Evolutionary conservation across 2,329 filamentous ascomycete species (phyloP).

Genomic region (Herpotrichia juniperi): DNA sequence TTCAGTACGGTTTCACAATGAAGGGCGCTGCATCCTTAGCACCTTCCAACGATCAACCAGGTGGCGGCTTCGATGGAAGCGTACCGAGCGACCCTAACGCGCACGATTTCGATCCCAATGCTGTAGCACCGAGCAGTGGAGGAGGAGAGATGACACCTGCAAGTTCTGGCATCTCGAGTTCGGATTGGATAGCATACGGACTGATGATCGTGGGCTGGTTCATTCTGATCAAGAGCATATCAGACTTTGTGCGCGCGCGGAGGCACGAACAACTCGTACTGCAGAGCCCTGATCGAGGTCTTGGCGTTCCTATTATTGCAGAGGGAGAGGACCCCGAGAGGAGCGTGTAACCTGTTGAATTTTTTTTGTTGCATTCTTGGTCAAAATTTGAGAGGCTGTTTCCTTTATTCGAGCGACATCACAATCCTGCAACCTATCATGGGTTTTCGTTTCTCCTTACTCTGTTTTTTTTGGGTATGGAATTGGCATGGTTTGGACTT

Average conservation of each 20-base stretch:
- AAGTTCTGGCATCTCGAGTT: conserved; percentile 67
- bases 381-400: background rate
- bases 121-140: conserved; percentile 56
- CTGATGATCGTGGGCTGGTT: conserved; percentile 99
- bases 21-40: conserved; percentile 60
- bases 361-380: conserved; percentile 1
- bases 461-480: background rate
- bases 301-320: conserved; percentile 84
- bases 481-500: background rate
- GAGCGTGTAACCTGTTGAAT: conserved; percentile 40
- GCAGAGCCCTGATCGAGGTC: conserved; percentile 87
- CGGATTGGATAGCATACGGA: conserved; percentile 88
- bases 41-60: conserved; percentile 51
- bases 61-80: conserved; percentile 60
- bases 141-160: conserved; percentile 36
- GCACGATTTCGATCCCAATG: conserved; percentile 82
- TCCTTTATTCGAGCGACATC: background rate
- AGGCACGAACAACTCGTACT: conserved; percentile 92
- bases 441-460: background rate
- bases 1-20: conserved; percentile 98
- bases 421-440: too few relatives aligned
- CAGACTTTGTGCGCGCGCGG: conserved; percentile 85
- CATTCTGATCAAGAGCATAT: conserved; percentile 90
- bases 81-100: conserved; percentile 85
- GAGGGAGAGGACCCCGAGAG: conserved; percentile 81